A percentile compares a stretch with the other conserved stretches of the same genome.
Evolutionary conservation across 306 rosid species (phyloP).

Genomic region (Acacia confusa): DNA sequence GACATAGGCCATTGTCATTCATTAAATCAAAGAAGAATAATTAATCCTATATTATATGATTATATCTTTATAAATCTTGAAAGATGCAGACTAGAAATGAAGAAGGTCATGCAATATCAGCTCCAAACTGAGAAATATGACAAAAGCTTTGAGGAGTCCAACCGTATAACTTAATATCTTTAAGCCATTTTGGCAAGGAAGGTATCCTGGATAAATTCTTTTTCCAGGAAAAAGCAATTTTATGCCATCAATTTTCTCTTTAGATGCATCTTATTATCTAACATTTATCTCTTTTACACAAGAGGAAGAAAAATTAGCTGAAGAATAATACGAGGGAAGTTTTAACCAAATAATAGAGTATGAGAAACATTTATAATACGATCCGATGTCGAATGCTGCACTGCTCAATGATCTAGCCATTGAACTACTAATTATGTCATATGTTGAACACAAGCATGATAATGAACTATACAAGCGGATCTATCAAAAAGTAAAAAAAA

Average conservation of each 20-base stretch:
- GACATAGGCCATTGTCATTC: constrained; percentile 7
- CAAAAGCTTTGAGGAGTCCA: constrained; percentile 8
- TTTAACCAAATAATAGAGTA: constrained; percentile 22
- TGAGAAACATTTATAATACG: constrained; percentile 9
- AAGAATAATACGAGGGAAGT: constrained; percentile 27
- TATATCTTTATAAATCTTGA: constrained; percentile 14
- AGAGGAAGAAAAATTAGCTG: constrained; percentile 17
- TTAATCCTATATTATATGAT: constrained; percentile 12
- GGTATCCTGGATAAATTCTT: neutral
- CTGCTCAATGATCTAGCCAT: neutral
- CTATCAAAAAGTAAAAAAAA: neutral
- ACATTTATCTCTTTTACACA: constrained; percentile 7
- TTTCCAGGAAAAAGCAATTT: neutral
- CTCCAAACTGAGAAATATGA: constrained; percentile 12
- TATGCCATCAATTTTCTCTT: constrained; percentile 6
- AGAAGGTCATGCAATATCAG: constrained; percentile 22
- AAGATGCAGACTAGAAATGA: constrained; percentile 18
- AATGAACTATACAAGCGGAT: constrained; percentile 23
- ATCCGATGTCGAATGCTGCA: constrained; percentile 6
- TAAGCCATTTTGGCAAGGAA: constrained; percentile 23
- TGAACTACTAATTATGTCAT: neutral
- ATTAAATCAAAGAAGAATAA: constrained; percentile 20
- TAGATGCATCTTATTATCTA: constrained; percentile 14
- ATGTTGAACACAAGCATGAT: neutral
- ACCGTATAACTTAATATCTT: constrained; percentile 1